Evolutionary conservation across 371 early-diverging fungal species (phyloP).

Genomic region (Lichtheimia corymbifera): DNA sequence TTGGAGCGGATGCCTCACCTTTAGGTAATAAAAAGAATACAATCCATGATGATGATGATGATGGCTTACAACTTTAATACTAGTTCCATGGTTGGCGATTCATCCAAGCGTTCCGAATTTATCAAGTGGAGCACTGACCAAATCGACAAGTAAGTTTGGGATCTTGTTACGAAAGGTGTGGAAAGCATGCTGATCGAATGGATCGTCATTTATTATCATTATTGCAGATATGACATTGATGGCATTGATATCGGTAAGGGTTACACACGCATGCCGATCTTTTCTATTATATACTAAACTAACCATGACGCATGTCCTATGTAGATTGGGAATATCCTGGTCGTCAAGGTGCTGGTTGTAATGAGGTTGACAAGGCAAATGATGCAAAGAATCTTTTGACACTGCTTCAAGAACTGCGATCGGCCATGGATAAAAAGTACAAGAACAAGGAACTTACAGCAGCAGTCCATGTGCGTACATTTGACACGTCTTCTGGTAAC

Average conservation of each 20-base stretch:
- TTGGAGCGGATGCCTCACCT: slow-evolving; percentile 32
- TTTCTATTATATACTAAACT: too few relatives aligned
- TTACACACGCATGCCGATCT: neutral
- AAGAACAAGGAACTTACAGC: slow-evolving; percentile 68
- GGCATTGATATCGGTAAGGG: slow-evolving; percentile 70
- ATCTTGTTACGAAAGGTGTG: too few relatives aligned
- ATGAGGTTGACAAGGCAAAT: slow-evolving; percentile 34
- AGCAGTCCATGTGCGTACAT: slow-evolving; percentile 70
- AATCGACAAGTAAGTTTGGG: slow-evolving; percentile 26
- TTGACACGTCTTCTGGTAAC: slow-evolving; percentile 50
- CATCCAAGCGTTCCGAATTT: slow-evolving; percentile 44
- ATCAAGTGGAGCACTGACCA: slow-evolving; percentile 52
- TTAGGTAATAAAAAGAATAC: slow-evolving; percentile 8
- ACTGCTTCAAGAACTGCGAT: slow-evolving; percentile 66
- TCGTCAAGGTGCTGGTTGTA: slow-evolving; percentile 58
- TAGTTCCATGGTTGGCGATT: slow-evolving; percentile 53
- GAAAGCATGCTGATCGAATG: neutral
- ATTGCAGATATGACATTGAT: slow-evolving; percentile 46
- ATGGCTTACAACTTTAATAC: neutral
- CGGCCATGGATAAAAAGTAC: slow-evolving; percentile 51
- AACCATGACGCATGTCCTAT: neutral
- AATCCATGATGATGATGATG: neutral
- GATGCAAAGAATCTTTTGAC: slow-evolving; percentile 54
- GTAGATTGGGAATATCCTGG: slow-evolving; percentile 65
- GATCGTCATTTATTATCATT: neutral